Conservation (phyloP, 768 basidiomycete genomes). For the Leccinum incarnatum region DNA sequence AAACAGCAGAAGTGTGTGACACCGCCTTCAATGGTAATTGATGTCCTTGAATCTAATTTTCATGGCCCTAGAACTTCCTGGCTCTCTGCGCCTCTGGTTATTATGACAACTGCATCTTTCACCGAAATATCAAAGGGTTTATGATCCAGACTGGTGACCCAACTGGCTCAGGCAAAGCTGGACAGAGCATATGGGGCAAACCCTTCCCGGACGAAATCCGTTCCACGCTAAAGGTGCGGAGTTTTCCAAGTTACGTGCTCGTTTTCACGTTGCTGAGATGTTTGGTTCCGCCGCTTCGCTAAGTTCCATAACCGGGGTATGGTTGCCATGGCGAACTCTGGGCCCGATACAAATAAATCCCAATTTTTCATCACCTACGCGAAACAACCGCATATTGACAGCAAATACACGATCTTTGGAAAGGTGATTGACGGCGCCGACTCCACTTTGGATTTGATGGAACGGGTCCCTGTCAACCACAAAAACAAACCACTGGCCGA, state of each 20-base stretch:
- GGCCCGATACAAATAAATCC: slow-evolving; percentile 89
- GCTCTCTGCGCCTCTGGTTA: slow-evolving; percentile 89
- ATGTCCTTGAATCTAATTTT: background rate
- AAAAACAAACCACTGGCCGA: slow-evolving; percentile 88
- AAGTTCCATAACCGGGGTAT: slow-evolving; percentile 95
- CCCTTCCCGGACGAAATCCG: slow-evolving; percentile 91
- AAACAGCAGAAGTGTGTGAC: slow-evolving; percentile 80
- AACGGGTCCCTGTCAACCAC: slow-evolving; percentile 82
- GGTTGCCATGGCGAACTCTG: slow-evolving; percentile 98
- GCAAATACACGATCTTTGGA: slow-evolving; percentile 92
- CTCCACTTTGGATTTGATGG: slow-evolving; percentile 90
- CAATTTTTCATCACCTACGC: slow-evolving; percentile 90
- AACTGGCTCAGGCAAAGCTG: slow-evolving; percentile 88
- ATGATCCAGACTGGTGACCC: slow-evolving; percentile 96
- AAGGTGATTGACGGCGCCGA: slow-evolving; percentile 99
- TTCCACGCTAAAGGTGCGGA: slow-evolving; percentile 83
- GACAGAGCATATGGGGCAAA: slow-evolving; percentile 94
- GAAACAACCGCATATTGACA: slow-evolving; percentile 92
- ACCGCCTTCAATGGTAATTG: background rate
- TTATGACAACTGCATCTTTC: slow-evolving; percentile 84
- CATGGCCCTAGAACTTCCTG: slow-evolving; percentile 76
- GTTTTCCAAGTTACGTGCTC: background rate
- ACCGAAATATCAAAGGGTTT: slow-evolving; percentile 94
- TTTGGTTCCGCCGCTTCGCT: background rate
- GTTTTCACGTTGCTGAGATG: background rate